Evolutionary conservation across 306 rosid genomes (phyloP), one percentile per base, ranked within the genome.

Genomic region (Oemleria cerasiformis): DNA sequence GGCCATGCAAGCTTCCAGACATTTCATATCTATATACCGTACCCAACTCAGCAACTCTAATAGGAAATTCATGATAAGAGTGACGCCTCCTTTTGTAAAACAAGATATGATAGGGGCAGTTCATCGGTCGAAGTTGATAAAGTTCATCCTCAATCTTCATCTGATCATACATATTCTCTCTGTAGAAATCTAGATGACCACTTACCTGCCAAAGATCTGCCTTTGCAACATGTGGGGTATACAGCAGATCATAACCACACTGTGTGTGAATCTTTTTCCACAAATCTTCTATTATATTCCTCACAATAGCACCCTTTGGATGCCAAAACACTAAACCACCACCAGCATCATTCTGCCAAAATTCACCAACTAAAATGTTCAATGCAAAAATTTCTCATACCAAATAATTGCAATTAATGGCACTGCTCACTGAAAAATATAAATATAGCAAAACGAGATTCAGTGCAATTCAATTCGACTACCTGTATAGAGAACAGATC

Each of bases 301-400:
- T 88, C 76, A 94, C 92, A 25, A 88, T 73, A 74, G 99, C 97
- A 69, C 99, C 99, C 80, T 94, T 94, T 5, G 99, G 99, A 74
- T 94, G 99, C 99, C 97, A 94, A 83, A 94, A 94, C 64, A 94
- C 99, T 70, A 91, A 86, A 77, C 97, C 99, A 55, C 99, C 99
- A 40, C 99, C 99, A 66, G 97, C 99, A 45, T 91, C 97, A 40
- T 87, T 96, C 96, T 94, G 85, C 73, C 73, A 16, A 54, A 80
- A 75, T 63, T 77, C 59, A 67, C 78, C 71, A 75, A 60, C 60
- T 49, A 69, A 68, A 25, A 66, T 45, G 62, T 74, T 73, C 72
- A 74, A 66, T 53, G 34, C 74, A 67, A 53, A 56, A 76, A 36
- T 69, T 69, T 55, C 43, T 64, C 44, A 42, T 71, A 25, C 73